These are phyloP conservation scores for Boletus semigastroideus DNA, from an alignment of 1,284 basidiomycete species.

Conservation along the genomic window DNA sequence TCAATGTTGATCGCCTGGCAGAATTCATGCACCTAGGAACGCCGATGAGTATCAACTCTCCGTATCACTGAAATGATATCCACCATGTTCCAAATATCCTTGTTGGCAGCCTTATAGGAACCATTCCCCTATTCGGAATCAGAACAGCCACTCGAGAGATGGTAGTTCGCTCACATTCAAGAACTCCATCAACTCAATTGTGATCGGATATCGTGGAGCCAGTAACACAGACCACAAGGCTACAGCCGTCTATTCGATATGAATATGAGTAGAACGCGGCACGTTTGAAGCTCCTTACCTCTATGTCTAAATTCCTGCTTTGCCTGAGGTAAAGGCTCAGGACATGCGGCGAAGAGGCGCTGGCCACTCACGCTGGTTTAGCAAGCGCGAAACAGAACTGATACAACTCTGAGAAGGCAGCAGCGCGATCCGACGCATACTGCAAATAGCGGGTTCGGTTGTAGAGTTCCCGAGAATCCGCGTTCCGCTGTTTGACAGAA, in stretches of 20 bases:
- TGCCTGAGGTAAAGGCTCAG: conserved; percentile 41
- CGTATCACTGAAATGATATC: conserved; percentile 18
- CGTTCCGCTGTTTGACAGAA: conserved; percentile 37
- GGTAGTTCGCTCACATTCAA: conserved; percentile 51
- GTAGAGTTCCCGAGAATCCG: conserved; percentile 46
- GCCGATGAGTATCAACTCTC: conserved; percentile 9
- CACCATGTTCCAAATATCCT: conserved; percentile 84
- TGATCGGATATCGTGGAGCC: conserved; percentile 59
- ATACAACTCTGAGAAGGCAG: conserved; percentile 64
- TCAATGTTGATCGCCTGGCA: conserved; percentile 60
- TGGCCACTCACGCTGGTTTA: conserved; percentile 59
- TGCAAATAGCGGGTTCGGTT: conserved; percentile 51
- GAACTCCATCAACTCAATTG: conserved; percentile 60
- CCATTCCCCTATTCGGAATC: conserved; percentile 49
- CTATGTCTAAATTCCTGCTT: conserved; percentile 75
- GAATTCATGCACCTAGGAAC: conserved; percentile 66
- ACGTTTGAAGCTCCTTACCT: conserved; percentile 44
- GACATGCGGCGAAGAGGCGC: not conserved
- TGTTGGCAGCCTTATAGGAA: conserved; percentile 72
- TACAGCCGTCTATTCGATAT: conserved; percentile 52
- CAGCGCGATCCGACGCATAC: conserved; percentile 49
- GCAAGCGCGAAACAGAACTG: conserved; percentile 65
- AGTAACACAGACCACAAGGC: conserved; percentile 75
- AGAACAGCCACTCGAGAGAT: conserved; percentile 1
- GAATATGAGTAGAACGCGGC: conserved; percentile 8